Base-by-base conservation (phyloP, 2,329 filamentous ascomycete species). In the Pyrenophora graminea region DNA sequence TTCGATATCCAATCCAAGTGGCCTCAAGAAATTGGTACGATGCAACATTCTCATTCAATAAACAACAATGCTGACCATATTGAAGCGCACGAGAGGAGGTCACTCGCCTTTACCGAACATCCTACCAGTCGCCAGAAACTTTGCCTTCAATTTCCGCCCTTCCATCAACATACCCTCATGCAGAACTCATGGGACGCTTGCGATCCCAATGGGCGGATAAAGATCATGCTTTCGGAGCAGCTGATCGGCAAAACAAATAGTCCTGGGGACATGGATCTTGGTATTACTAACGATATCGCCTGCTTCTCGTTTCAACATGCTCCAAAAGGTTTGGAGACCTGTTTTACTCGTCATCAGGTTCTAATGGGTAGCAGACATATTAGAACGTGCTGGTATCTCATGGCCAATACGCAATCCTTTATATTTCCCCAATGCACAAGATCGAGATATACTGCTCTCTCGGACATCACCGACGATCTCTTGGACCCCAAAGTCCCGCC, bases 231-330 rank as follows among this genome's bases (percentile, higher is more conserved):
- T 51, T 85, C 88, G 23, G 70, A 73, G 40, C 90, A 93, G 67
- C 86, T 89, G 0, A 85, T 91, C 51, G 57, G 63, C 33, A 67
- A 61, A 33, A 48, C 52, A 2, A 37, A 32, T 18, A 50, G 53
- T 31, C 55, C 59, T 25, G 63, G 64, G 5, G 59, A 63, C 6
- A 19, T 61, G 1, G 59, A 66, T 7, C 84, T 89, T 58, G 85
- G 90, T 62, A 78, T 85, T 34, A 77, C 89, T 55, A 88, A 87
- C 66, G 90, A 92, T 63, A 73, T 91, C 38, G 82, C 91, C 19
- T 82, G 83, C 12, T 94, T 96, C 71, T 87, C 90, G 1, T 96
- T 95, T 63, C 89, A 94, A 66, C 89, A 94, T 76, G 91, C 89
- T 30, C 90, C 91, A 1, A 74, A 89, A 47, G 81, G 90, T 93